These are phyloP conservation scores for Fusarium sambucinum DNA, from an alignment of 2,329 filamentous ascomycete genomes.

Conservation along the genomic window DNA sequence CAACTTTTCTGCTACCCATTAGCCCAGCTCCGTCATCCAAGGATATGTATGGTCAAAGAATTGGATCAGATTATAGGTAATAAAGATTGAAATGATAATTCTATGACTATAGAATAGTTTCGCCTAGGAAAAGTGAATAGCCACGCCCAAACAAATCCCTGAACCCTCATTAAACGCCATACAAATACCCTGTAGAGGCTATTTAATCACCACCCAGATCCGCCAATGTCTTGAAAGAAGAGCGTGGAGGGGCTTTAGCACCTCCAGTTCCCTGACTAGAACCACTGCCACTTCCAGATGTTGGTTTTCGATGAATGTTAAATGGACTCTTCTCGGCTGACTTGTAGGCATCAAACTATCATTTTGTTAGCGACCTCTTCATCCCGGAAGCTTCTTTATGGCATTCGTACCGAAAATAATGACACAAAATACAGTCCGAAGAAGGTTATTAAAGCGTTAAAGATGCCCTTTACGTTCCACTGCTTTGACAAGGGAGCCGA, in stretches of 20 bases:
- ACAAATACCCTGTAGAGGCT: not conserved
- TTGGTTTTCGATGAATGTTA: constrained; percentile 61
- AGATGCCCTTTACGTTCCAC: constrained; percentile 57
- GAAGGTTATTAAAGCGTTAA: constrained; percentile 66
- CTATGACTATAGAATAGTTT: constrained; percentile 1
- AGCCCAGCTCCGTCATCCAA: no score
- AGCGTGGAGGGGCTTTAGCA: constrained; percentile 50
- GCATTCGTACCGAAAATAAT: constrained; percentile 67
- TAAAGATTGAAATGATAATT: not conserved
- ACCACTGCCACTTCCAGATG: constrained; percentile 46
- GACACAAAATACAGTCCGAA: constrained; percentile 72
- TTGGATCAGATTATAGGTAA: not conserved
- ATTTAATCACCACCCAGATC: constrained; percentile 58
- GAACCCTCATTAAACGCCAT: constrained; percentile 5
- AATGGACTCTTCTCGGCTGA: constrained; percentile 70
- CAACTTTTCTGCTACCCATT: no score
- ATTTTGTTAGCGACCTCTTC: constrained; percentile 42
- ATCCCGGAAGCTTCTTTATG: constrained; percentile 2
- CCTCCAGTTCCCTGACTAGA: constrained; percentile 39
- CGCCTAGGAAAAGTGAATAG: constrained; percentile 2
- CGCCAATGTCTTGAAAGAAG: constrained; percentile 65
- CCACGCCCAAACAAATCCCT: constrained; percentile 6
- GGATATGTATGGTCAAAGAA: no score
- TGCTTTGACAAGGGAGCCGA: constrained; percentile 27
- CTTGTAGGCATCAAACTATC: constrained; percentile 71